phyloP scores from a whole-genome alignment of 2,329 filamentous ascomycete genomes.

The Immersiporthe knoxdaviesiana region DNA sequence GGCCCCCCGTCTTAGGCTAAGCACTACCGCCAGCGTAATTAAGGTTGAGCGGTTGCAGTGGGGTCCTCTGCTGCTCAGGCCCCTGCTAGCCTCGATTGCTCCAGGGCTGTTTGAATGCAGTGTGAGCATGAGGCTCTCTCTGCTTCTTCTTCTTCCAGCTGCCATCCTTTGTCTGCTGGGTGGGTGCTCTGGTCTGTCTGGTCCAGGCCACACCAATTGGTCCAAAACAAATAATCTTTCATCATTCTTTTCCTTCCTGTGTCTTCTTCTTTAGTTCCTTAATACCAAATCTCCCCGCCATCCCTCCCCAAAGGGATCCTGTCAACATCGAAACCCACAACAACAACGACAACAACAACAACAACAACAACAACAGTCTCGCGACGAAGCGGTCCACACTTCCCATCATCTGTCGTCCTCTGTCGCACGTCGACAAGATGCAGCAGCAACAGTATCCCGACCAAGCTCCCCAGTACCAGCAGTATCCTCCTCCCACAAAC shows the following conservation, averaged over 20 bases:
- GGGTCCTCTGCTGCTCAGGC: not conserved
- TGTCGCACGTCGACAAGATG: not conserved
- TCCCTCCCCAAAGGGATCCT: not conserved
- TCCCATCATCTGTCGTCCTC: not conserved
- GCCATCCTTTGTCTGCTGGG: not conserved
- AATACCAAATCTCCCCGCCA: not conserved
- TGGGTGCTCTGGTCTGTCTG: not conserved
- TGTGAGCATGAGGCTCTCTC: not conserved
- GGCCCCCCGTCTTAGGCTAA: constrained; percentile 1
- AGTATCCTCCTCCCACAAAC: constrained; percentile 11
- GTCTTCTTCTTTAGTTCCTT: not conserved
- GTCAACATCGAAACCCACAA: not conserved
- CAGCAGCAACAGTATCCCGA: constrained; percentile 8
- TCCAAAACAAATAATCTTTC: not conserved
- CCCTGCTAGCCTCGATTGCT: constrained; percentile 2
- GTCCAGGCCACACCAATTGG: not conserved
- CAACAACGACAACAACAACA: not conserved
- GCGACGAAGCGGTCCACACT: not conserved
- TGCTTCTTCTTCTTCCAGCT: not conserved
- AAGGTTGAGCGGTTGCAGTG: constrained; percentile 1
- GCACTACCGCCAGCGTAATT: not conserved
- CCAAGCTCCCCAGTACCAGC: not conserved
- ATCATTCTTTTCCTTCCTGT: not conserved
- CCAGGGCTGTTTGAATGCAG: not conserved
- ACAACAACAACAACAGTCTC: not conserved